Evolutionary conservation across 2,329 filamentous ascomycete species (phyloP), one percentile per base, ranked within the genome.

Genomic region (Trichophyton schoenleinii): DNA sequence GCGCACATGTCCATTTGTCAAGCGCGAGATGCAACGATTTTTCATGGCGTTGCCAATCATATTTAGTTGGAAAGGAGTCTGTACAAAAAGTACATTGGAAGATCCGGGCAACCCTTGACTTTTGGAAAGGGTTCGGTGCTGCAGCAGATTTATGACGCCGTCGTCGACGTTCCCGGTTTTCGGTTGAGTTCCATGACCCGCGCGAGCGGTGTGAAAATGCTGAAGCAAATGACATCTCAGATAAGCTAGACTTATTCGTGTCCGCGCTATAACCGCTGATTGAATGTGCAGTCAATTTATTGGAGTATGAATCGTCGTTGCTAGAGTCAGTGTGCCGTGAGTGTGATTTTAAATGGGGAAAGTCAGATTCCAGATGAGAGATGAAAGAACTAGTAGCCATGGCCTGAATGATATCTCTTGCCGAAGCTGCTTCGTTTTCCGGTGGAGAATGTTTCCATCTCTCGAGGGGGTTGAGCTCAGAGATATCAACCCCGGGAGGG

Each of bases 361-460:
- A 67, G 48, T 68, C 68, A 46, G 67, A 64, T 63, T 70, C 68
- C 65, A 67, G 68, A 62, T 68, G 68, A n/a, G 71, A 66, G 61
- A 72, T 67, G 46, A 75, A 71, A 18, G 73, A 70, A 15, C 74
- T 73, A 63, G 72, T 74, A 49, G 73, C 74, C 68, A 87, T 78
- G 67, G 84, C 84, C 69, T 83, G 78, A 55, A 80, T 80, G 75
- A 87, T 87, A 76, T 82, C 84, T 42, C 78, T 81, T 62, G 85
- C 77, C 5, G 82, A 78, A 64, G 84, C 85, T 67, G 85, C 82
- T 79, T 87, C 85, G 78, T 87, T 80, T 74, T 87, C 84, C 57
- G 85, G 85, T 42, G 85, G 85, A 66, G 83, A 86, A 70, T 84
- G 78, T 69, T 86, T 81, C 84, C 85, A 87, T 79, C 85, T 77